These are phyloP conservation scores for Tuber melanosporum DNA, from an alignment of 495 filamentous ascomycete genomes.

Conservation along the genomic window DNA sequence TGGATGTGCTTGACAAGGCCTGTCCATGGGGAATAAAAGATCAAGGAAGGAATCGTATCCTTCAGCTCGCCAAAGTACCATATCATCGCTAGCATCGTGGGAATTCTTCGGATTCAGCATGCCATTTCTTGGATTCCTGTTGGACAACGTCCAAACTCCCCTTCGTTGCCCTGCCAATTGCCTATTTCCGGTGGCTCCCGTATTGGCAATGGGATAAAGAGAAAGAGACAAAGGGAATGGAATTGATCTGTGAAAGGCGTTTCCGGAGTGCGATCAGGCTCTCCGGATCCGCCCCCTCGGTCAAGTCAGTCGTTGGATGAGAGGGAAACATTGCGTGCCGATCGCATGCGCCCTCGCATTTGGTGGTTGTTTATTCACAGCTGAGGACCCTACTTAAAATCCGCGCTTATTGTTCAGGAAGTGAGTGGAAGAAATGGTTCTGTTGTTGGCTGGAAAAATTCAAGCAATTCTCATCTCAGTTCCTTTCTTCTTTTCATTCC, in stretches of 20 bases:
- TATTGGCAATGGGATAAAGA: background rate
- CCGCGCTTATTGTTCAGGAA: background rate
- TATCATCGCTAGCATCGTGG: conserved; percentile 5
- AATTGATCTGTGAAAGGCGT: background rate
- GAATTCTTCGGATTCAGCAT: conserved; percentile 10
- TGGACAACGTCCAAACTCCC: background rate
- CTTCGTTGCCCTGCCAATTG: background rate
- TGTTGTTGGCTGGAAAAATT: background rate
- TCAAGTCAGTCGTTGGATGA: background rate
- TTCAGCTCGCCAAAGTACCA: conserved; percentile 23
- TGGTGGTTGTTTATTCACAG: background rate
- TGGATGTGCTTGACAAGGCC: conserved; percentile 16
- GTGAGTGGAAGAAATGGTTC: background rate
- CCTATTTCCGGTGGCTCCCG: background rate
- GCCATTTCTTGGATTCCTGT: background rate
- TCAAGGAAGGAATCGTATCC: conserved; percentile 29
- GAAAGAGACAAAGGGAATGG: background rate
- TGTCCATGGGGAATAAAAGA: conserved; percentile 35
- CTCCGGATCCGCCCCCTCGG: background rate
- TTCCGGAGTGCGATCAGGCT: background rate
- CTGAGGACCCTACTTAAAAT: background rate
- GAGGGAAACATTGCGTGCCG: background rate
- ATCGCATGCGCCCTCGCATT: background rate
- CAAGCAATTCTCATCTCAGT: background rate
- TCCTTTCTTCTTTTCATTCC: background rate